Percentiles rank a stretch among this genome's conserved stretches.
Conservation (phyloP, 768 basidiomycete genomes). For the Auricularia sp. region DNA sequence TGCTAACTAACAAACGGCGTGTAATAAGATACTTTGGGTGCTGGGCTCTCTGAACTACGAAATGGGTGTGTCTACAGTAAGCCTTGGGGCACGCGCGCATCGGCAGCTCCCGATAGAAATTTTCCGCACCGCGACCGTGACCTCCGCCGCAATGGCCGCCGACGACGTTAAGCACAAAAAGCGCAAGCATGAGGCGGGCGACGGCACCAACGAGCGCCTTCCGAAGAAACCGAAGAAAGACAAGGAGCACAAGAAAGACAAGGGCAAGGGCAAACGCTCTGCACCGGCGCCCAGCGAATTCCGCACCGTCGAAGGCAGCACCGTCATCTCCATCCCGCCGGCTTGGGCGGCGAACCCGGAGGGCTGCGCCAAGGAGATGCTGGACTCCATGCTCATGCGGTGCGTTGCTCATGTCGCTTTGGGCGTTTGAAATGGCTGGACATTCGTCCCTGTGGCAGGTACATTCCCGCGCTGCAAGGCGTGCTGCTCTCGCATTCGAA, state of each 20-base stretch:
- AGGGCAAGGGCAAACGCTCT: slow-evolving; percentile 28
- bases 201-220: slow-evolving; percentile 20
- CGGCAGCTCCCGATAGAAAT: background rate
- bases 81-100: too few relatives aligned
- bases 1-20: background rate
- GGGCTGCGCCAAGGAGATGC: slow-evolving; percentile 73
- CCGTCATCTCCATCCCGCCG: slow-evolving; percentile 71
- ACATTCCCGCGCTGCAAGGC: slow-evolving; percentile 77
- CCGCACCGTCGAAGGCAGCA: slow-evolving; percentile 48
- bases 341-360: slow-evolving; percentile 66
- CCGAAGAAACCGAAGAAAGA: slow-evolving; percentile 22
- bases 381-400: slow-evolving; percentile 96
- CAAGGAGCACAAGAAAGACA: slow-evolving; percentile 25
- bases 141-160: background rate
- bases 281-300: slow-evolving; percentile 37
- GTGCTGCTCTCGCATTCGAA: slow-evolving; percentile 83
- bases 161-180: slow-evolving; percentile 30
- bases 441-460: slow-evolving; percentile 37
- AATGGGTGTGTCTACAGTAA: too few relatives aligned
- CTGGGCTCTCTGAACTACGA: too few relatives aligned
- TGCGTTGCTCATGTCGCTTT: slow-evolving; percentile 18
- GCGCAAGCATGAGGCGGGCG: slow-evolving; percentile 36
- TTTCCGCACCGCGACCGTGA: background rate
- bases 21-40: background rate
- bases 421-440: background rate